Evolutionary conservation across 2,329 filamentous ascomycete genomes (phyloP).

Genomic region (Diaporthe helianthi): DNA sequence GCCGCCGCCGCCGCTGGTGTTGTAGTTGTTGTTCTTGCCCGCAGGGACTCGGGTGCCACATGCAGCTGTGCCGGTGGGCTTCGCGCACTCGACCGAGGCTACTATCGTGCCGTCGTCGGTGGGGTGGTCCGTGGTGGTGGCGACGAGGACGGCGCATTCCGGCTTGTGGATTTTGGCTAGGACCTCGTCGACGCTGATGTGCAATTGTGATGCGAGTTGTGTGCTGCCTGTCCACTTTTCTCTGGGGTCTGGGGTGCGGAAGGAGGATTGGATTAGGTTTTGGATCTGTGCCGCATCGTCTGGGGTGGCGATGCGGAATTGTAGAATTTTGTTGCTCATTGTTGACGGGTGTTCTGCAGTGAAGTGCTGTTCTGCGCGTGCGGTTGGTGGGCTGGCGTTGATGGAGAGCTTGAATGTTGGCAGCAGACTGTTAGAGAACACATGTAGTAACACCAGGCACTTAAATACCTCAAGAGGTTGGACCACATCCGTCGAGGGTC

Average conservation of each 20-base stretch:
- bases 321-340: constrained; percentile 36
- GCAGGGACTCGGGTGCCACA: too few species aligned
- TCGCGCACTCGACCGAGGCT: constrained; percentile 41
- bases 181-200: constrained; percentile 38
- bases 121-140: constrained; percentile 38
- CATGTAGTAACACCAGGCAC: too few species aligned
- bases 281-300: constrained; percentile 47
- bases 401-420: not conserved
- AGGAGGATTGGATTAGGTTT: constrained; percentile 48
- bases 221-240: not conserved
- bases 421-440: not conserved
- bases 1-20: too few species aligned
- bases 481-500: not conserved
- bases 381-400: not conserved
- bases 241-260: constrained; percentile 47
- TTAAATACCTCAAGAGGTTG: not conserved
- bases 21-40: constrained; percentile 5
- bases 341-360: constrained; percentile 35
- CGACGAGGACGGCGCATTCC: constrained; percentile 43
- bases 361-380: not conserved
- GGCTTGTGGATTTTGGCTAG: constrained; percentile 40
- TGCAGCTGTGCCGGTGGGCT: not conserved
- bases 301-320: constrained; percentile 47
- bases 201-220: constrained; percentile 37
- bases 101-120: constrained; percentile 36